phyloP scores from a whole-genome alignment of 805 yeast species.

The Hanseniaspora nectarophila region DNA sequence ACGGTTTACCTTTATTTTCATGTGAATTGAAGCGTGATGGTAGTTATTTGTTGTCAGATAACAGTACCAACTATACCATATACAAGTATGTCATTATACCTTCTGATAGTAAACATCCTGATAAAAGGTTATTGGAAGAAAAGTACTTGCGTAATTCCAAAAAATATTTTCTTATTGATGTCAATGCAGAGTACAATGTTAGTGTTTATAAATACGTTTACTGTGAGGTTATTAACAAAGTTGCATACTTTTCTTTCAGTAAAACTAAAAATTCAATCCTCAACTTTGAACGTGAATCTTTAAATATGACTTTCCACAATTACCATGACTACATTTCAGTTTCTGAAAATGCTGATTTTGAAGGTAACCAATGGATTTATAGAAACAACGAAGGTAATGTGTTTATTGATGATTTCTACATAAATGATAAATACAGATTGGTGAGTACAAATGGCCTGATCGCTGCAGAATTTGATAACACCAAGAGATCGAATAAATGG shows the following conservation, averaged over 20 bases:
- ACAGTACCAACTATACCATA: background rate
- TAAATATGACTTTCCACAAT: background rate
- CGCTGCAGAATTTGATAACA: constrained; percentile 4
- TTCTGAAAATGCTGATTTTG: background rate
- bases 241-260: background rate
- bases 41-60: background rate
- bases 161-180: background rate
- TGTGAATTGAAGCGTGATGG: constrained; percentile 2
- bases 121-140: background rate
- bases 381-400: constrained; percentile 1
- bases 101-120: background rate
- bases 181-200: background rate
- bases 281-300: background rate
- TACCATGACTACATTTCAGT: background rate
- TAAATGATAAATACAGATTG: background rate
- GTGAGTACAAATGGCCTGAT: background rate
- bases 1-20: background rate
- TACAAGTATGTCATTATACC: constrained; percentile 6
- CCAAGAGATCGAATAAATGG: constrained; percentile 6
- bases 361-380: background rate
- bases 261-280: background rate
- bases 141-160: background rate
- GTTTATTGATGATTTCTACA: background rate
- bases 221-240: constrained; percentile 1
- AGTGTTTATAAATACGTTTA: background rate